Conservation (phyloP, 2,329 filamentous ascomycete genomes). For the Whalleya microplaca region DNA sequence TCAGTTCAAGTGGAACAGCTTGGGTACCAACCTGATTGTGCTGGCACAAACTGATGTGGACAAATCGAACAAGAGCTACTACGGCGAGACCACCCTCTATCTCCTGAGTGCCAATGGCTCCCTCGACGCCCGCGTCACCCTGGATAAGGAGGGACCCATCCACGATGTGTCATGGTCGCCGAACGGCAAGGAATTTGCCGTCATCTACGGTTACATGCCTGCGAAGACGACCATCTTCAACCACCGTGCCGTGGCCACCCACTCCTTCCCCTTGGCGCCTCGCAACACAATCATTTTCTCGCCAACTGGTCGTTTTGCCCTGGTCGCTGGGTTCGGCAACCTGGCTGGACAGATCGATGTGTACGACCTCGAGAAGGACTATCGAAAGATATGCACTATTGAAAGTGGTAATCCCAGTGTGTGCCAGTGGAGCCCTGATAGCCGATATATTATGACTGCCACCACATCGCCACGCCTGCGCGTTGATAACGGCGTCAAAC, state of each 20-base stretch:
- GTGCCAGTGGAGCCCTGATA: slow-evolving; percentile 97
- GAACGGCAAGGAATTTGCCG: slow-evolving; percentile 96
- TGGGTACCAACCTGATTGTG: slow-evolving; percentile 89
- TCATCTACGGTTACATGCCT: slow-evolving; percentile 99
- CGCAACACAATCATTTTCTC: slow-evolving; percentile 97
- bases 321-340: slow-evolving; percentile 97
- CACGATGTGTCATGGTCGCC: slow-evolving; percentile 99
- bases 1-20: slow-evolving; percentile 95
- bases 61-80: slow-evolving; percentile 98
- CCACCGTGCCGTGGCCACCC: slow-evolving; percentile 76
- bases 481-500: slow-evolving; percentile 93
- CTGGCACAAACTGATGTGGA: slow-evolving; percentile 97
- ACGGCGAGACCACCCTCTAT: slow-evolving; percentile 97
- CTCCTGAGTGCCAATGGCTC: slow-evolving; percentile 88
- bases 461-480: slow-evolving; percentile 93
- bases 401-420: slow-evolving; percentile 95
- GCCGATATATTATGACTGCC: slow-evolving; percentile 94
- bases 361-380: slow-evolving; percentile 94
- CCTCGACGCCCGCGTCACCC: slow-evolving; percentile 87
- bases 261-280: slow-evolving; percentile 84
- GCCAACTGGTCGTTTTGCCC: slow-evolving; percentile 86
- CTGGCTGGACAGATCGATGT: slow-evolving; percentile 97
- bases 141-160: slow-evolving; percentile 97
- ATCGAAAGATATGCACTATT: slow-evolving; percentile 88
- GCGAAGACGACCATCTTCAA: slow-evolving; percentile 99